Conservation (phyloP, 441 rosid species). For the Eugenia klotzschiana region DNA sequence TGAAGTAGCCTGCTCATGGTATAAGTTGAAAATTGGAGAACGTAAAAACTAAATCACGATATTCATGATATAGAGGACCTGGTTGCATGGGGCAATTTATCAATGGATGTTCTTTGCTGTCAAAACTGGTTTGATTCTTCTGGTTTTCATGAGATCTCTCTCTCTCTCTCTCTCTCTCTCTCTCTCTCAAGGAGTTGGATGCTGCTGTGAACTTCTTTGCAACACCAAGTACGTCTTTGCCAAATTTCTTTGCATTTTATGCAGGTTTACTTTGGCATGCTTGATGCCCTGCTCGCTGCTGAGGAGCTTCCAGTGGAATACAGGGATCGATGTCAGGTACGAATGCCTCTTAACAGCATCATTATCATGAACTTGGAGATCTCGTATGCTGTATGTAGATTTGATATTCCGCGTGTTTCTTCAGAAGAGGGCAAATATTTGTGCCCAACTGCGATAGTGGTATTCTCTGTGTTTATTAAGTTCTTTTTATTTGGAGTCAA, state of each 20-base stretch:
- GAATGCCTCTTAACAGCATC: neutral
- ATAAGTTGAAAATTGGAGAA: neutral
- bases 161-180: neutral
- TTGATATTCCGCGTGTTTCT: neutral
- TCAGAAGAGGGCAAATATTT: neutral
- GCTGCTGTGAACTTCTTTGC: neutral
- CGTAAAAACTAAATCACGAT: neutral
- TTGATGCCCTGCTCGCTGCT: slow-evolving; percentile 55
- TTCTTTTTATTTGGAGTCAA: neutral
- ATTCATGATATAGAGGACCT: neutral
- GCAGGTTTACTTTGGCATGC: slow-evolving; percentile 79
- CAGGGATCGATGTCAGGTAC: slow-evolving; percentile 55
- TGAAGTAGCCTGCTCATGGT: neutral
- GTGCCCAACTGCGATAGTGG: neutral
- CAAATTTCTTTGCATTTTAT: neutral
- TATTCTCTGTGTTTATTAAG: neutral
- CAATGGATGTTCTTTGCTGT: neutral
- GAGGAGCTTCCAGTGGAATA: slow-evolving; percentile 74
- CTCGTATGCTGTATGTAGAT: neutral
- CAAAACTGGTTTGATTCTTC: neutral
- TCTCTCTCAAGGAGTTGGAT: neutral
- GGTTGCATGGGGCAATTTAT: neutral
- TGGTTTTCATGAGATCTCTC: neutral
- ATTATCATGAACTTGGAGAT: neutral
- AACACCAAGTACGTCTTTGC: neutral